Conservation (phyloP, 2,329 filamentous ascomycete species). For the Didymellaceae sp. region DNA sequence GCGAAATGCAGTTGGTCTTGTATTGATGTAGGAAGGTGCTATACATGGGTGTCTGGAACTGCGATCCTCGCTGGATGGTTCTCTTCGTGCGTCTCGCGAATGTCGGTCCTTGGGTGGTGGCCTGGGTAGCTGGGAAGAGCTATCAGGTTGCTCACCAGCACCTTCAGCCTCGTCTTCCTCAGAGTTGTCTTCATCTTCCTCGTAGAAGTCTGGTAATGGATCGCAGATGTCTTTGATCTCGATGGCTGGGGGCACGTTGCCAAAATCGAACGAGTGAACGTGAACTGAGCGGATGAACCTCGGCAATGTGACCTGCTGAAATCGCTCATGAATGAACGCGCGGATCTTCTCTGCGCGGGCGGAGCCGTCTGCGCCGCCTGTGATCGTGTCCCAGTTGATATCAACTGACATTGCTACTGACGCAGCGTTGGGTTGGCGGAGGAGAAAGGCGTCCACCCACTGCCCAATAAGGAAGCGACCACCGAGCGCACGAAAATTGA, state of each 20-base stretch:
- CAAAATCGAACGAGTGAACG: constrained; percentile 93
- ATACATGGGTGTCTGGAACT: constrained; percentile 28
- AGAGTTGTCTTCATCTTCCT: constrained; percentile 72
- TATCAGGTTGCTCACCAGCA: constrained; percentile 27
- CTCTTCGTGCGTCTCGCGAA: constrained; percentile 30
- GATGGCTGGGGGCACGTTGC: constrained; percentile 78
- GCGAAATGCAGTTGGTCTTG: constrained; percentile 38
- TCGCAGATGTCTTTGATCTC: constrained; percentile 98
- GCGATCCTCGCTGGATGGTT: constrained; percentile 21
- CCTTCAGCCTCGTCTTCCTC: constrained; percentile 58
- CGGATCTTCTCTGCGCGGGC: constrained; percentile 86
- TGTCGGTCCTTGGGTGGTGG: constrained; percentile 44
- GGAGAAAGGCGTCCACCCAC: constrained; percentile 22
- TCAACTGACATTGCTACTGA: constrained; percentile 83
- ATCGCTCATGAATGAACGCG: constrained; percentile 92
- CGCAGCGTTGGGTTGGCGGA: constrained; percentile 36
- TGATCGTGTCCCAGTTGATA: constrained; percentile 94
- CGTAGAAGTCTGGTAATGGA: constrained; percentile 95
- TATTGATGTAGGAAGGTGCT: constrained; percentile 33
- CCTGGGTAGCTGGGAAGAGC: constrained; percentile 37
- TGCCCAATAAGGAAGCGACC: constrained; percentile 29
- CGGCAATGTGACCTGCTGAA: constrained; percentile 88
- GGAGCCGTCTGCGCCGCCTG: constrained; percentile 83
- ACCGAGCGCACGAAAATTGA: constrained; percentile 27
- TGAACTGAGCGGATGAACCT: constrained; percentile 97